Base-by-base conservation (phyloP, 2,329 filamentous ascomycete genomes). In the Monilinia aucupariae region DNA sequence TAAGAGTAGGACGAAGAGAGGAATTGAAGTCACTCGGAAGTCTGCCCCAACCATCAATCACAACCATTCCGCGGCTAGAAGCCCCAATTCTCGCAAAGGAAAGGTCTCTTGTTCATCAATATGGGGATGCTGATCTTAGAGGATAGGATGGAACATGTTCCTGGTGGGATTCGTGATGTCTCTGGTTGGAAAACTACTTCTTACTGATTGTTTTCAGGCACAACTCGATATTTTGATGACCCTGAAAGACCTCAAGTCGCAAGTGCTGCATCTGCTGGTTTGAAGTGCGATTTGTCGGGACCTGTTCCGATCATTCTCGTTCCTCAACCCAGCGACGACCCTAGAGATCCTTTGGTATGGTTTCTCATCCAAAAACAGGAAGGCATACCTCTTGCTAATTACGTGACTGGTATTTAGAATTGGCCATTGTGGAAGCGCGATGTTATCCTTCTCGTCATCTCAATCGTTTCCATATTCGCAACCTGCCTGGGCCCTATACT, bases 381-480 rank as follows among this genome's bases (percentile, higher is more conserved):
- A 39, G 15, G 48, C 63, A 45, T 39, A 10, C 45, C 70, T 61
- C 70, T 25, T 41, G 34, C 52, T 45, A 32, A 34, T 45, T 58
- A 32, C 34, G 22, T 39, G 13, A 34, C 54, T 71, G 59, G 70
- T 65, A 55, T 6, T 30, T 51, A 88, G 84, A 90, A 90, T 71
- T 97, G 92, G 92, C 89, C 92, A 27, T 75, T 96, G 65, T 93
- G 90, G 89, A 85, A 84, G 69, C 90, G 92, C 73, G 92, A 97
- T 74, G 70, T 89, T 60, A 92, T 94, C 72, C 88, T 92, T 65
- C 79, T 85, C 64, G 82, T 90, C 66, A 85, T 97, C 32, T 96
- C 89, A 67, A 77, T 94, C 64, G 83, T 89, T 30, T 88, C 90
- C 66, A 87, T 96, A 72, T 88, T 97, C 68, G 92, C 90, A 59